These are phyloP conservation scores for Emericellopsis cladophorae DNA, from an alignment of 2,329 filamentous ascomycete species.

Conservation along the genomic window DNA sequence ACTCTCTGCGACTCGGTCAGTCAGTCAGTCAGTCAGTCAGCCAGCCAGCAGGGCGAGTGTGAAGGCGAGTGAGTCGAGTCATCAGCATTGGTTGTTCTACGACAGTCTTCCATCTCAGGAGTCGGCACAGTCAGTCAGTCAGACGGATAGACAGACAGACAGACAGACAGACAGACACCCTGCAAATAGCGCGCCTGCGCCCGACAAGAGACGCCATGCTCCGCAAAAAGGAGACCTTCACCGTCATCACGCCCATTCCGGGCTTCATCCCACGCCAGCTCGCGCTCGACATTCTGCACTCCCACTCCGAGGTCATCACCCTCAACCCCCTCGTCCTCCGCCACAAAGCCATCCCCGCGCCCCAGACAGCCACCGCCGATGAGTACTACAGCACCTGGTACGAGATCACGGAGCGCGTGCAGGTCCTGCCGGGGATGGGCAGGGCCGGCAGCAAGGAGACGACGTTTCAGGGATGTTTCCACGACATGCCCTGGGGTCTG, in stretches of 20 bases:
- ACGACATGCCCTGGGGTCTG: conserved; percentile 56
- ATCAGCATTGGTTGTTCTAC: no score
- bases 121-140: no score
- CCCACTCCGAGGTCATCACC: conserved; percentile 57
- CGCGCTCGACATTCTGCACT: conserved; percentile 60
- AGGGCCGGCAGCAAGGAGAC: conserved; percentile 52
- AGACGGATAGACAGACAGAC: no score
- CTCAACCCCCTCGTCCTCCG: conserved; percentile 56
- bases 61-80: no score
- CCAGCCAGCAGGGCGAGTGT: no score
- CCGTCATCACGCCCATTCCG: conserved; percentile 57
- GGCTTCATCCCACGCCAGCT: conserved; percentile 58
- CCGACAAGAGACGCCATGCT: no score
- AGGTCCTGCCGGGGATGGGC: conserved; percentile 54
- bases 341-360: conserved; percentile 51
- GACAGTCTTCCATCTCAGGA: no score
- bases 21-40: no score
- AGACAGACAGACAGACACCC: no score
- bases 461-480: conserved; percentile 59
- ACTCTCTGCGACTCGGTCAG: no score
- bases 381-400: conserved; percentile 67
- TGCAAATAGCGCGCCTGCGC: no score
- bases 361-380: conserved; percentile 53
- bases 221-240: conserved; percentile 52
- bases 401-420: conserved; percentile 57